A percentile compares a stretch with the other conserved stretches of the same genome.
Evolutionary conservation across 148 eudicot genomes (phyloP).

Genomic region (Simmondsia chinensis): DNA sequence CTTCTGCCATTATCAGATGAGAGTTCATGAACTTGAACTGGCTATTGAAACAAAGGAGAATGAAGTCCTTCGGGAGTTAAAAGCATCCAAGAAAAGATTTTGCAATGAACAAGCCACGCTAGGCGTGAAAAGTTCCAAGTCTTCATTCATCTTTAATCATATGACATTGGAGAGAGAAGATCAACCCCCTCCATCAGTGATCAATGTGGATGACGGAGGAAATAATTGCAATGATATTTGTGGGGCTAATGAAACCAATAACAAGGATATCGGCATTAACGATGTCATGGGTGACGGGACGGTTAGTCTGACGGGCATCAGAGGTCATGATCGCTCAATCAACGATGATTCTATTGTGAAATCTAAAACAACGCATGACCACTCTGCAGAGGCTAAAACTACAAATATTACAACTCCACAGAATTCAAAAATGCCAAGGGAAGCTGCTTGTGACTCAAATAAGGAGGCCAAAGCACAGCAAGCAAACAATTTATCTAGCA

Average conservation of each 20-base stretch:
- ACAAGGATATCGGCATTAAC: conserved; percentile 4
- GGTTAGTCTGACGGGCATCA: conserved; percentile 7
- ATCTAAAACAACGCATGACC: conserved; percentile 7
- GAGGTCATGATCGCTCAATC: conserved; percentile 11
- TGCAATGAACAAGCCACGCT: background rate
- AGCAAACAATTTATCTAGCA: conserved; percentile 11
- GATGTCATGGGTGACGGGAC: conserved; percentile 15
- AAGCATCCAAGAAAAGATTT: conserved; percentile 35
- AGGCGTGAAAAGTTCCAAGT: conserved; percentile 7
- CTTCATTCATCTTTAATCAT: conserved; percentile 14
- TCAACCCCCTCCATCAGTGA: conserved; percentile 16
- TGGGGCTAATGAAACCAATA: conserved; percentile 17
- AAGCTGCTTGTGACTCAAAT: conserved; percentile 14
- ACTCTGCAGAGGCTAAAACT: conserved; percentile 4
- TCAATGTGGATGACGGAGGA: conserved; percentile 33
- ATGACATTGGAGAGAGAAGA: conserved; percentile 11
- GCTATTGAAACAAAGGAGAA: conserved; percentile 68
- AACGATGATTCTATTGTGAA: conserved; percentile 23
- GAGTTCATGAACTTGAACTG: conserved; percentile 60
- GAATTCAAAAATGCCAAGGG: conserved; percentile 6
- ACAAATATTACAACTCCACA: conserved; percentile 4
- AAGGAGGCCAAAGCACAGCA: conserved; percentile 11
- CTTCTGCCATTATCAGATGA: conserved; percentile 27
- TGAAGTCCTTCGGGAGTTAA: conserved; percentile 49
- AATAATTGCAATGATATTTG: conserved; percentile 10